Evolutionary conservation across 169 alveolate genomes (phyloP), one percentile per base, ranked within the genome.

Genomic region (Eimeria praecox): DNA sequence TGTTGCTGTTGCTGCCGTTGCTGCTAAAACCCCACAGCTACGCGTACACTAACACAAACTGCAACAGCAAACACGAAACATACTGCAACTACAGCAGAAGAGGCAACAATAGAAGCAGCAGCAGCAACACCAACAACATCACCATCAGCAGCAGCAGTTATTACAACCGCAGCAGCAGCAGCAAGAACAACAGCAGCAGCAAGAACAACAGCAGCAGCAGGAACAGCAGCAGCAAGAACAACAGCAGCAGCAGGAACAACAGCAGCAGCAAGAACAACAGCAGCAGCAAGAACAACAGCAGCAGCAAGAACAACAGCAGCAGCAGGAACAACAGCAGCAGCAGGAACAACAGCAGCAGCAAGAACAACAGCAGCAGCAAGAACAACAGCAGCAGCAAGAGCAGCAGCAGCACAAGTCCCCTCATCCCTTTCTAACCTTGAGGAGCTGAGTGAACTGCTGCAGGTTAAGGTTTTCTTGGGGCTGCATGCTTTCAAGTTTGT

Each of bases 261-360:
- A 73, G 0, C 16, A n/a, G 85, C 52, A 24, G 38, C 75, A 18
- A 20, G 30, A 10, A 40, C 85, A n/a, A 49, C 85, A 30, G 46
- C 85, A n/a, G 85, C 85, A 35, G 85, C 85, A 22, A 22, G 75
- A 27, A 30, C 12, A 64, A 64, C 9, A 64, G 56, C 56, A 49
- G 56, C 56, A 49, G 56, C 5, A 12, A 49, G 9, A 30, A 30
- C 75, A 64, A 9, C 35, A 64, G 35, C 75, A 30, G 40, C 75
- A 6, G 22, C 14, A 73, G 44, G 52, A 30, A 49, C 85, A 73
- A 73, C 85, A 73, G 0, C 16, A n/a, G 85, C 52, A 24, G 38
- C 75, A 18, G 44, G 30, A 10, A 40, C 85, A n/a, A 49, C 85
- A 30, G 46, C 85, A n/a, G 85, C 85, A 35, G 85, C 85, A n/a